Evolutionary conservation across 176 grass and related monocot genomes (phyloP), one percentile per base, ranked within the genome.

Genomic region (Phragmites australis): DNA sequence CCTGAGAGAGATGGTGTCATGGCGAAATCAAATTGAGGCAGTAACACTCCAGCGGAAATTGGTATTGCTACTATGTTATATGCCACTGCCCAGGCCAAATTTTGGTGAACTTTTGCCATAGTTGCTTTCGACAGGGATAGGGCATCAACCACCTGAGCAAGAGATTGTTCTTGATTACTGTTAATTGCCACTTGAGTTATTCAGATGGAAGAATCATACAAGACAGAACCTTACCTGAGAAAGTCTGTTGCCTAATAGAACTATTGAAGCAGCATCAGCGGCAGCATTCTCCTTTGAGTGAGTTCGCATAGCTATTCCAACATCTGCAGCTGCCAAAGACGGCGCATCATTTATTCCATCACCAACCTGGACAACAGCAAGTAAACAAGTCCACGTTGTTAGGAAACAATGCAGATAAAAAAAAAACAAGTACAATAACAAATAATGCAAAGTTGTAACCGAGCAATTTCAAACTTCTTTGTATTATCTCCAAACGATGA

Each of bases 1-100:
- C 95, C 95, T 81, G 95, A 94, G 51, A 98, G 68, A 81, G 95
- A 98, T 16, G 95, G 95, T 56, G 95, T 92, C 95, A 98, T 94
- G 74, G 95, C 92, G 26, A 98, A 93, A 89, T 93, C 92, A 81
- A 93, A 98, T 9, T 89, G 90, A 59, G 92, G 95, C 44, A 98
- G 78, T 43, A 94, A 64, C 31, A 90, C 80, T 32, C 95, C 95
- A 59, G 92, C 88, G 0, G 95, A 90, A 70, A 93, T 67, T 3
- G 95, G 92, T 67, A 98, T 89, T 26, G 92, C 87, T 52, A 98
- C 65, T 65, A 91, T 59, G 83, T 98, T 98, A 60, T 98, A 98
- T 27, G 92, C 95, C 43, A 98, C 90, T 4, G 95, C 92, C 95
- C 95, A 98, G 21, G 88, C 86, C 57, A 98, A 91, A 72, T 98